These are phyloP conservation scores for Trichoderma parareesei DNA, from an alignment of 495 filamentous ascomycete species.

Conservation along the genomic window DNA sequence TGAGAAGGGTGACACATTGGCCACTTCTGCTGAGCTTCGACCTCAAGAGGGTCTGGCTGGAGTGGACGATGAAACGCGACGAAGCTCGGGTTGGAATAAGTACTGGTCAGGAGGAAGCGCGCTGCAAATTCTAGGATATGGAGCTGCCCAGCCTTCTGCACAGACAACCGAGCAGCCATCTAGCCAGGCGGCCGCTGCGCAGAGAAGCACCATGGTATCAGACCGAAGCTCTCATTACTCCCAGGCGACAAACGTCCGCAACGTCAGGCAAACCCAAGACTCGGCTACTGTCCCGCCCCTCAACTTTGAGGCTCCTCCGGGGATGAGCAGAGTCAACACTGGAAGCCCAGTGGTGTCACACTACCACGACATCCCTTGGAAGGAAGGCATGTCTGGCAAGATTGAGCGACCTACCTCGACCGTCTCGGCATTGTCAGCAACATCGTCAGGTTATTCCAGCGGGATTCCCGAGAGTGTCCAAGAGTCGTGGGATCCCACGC, in stretches of 20 bases:
- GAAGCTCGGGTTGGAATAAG: constrained; percentile 53
- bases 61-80: constrained; percentile 25
- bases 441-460: constrained; percentile 49
- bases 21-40: constrained; percentile 28
- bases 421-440: constrained; percentile 27
- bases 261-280: constrained; percentile 41
- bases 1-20: constrained; percentile 36
- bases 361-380: constrained; percentile 35
- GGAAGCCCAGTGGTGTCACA: constrained; percentile 60
- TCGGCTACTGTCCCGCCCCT: constrained; percentile 48
- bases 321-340: constrained; percentile 51
- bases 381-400: constrained; percentile 52
- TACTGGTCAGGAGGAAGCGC: constrained; percentile 53
- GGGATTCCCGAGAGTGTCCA: constrained; percentile 47
- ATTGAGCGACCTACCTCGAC: constrained; percentile 52
- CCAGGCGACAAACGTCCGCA: constrained; percentile 18
- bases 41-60: constrained; percentile 23
- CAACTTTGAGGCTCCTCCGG: constrained; percentile 36
- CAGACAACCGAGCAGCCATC: background rate
- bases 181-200: background rate
- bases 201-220: constrained; percentile 35
- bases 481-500: constrained; percentile 43
- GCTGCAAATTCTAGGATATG: constrained; percentile 43
- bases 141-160: constrained; percentile 23
- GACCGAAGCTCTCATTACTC: constrained; percentile 47